Percentiles rank a stretch among this genome's conserved stretches.
Conservation (phyloP, 2,329 filamentous ascomycete genomes). For the Diplodia intermedia region DNA sequence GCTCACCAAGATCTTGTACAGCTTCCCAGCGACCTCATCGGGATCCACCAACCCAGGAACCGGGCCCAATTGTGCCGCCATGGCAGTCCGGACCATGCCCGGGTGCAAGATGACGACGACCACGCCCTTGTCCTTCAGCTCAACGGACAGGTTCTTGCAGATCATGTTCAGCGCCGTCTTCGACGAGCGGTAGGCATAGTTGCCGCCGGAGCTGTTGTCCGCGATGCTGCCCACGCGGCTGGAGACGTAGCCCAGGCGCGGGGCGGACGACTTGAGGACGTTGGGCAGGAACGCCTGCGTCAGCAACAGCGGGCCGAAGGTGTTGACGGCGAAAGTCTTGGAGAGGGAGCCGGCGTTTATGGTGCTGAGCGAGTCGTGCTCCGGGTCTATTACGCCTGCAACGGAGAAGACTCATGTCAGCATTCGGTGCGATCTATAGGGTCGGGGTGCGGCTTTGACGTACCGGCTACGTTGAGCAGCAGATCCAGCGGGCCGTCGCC, state of each 20-base stretch:
- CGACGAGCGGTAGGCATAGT: constrained; percentile 53
- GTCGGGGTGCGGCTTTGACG: neutral
- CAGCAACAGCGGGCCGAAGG: constrained; percentile 54
- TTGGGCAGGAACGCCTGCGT: constrained; percentile 55
- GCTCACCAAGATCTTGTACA: constrained; percentile 51
- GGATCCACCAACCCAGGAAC: constrained; percentile 51
- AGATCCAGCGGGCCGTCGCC: constrained; percentile 45
- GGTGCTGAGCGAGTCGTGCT: constrained; percentile 46
- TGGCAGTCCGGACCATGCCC: constrained; percentile 51
- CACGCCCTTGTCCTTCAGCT: constrained; percentile 50
- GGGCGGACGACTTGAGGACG: constrained; percentile 42
- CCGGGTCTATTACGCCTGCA: constrained; percentile 44
- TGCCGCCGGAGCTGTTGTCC: constrained; percentile 53
- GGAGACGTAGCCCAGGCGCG: constrained; percentile 52
- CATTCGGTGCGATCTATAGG: neutral
- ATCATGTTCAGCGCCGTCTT: constrained; percentile 56
- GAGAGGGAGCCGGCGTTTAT: constrained; percentile 43
- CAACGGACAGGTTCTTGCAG: constrained; percentile 53
- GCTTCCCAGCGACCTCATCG: constrained; percentile 54
- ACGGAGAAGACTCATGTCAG: neutral
- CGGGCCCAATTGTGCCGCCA: constrained; percentile 38
- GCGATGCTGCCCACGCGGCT: constrained; percentile 53
- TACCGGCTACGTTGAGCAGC: constrained; percentile 49
- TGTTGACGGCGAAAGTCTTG: constrained; percentile 53
- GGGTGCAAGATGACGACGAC: constrained; percentile 54